A percentile compares a stretch with the other conserved stretches of the same genome.
phyloP scores from a whole-genome alignment of 2,329 filamentous ascomycete species.

The Clonostachys solani region DNA sequence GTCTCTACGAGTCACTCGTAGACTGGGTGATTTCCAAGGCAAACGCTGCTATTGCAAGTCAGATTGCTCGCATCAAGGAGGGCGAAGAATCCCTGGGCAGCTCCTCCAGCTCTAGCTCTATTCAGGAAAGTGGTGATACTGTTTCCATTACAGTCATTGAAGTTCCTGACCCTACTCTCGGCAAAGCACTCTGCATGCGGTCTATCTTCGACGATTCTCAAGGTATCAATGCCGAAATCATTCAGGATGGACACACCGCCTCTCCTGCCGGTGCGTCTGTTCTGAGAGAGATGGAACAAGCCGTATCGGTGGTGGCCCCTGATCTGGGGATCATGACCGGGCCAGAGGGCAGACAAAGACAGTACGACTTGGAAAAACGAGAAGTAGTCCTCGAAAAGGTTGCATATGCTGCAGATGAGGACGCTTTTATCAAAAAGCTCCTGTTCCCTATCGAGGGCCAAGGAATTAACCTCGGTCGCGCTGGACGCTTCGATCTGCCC shows the following conservation, averaged over 20 bases:
- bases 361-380: constrained; percentile 75
- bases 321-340: constrained; percentile 74
- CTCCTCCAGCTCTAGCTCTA: constrained; percentile 59
- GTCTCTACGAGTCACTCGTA: constrained; percentile 88
- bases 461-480: constrained; percentile 76
- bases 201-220: constrained; percentile 89
- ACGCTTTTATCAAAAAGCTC: constrained; percentile 76
- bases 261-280: constrained; percentile 73
- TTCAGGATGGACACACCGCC: constrained; percentile 84
- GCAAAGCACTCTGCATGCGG: constrained; percentile 84
- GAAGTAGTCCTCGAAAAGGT: constrained; percentile 85
- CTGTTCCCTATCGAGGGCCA: constrained; percentile 74
- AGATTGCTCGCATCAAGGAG: constrained; percentile 64
- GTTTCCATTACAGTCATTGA: constrained; percentile 88
- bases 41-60: constrained; percentile 75
- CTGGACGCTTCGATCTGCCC: constrained; percentile 74
- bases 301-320: constrained; percentile 70
- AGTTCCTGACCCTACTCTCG: constrained; percentile 72
- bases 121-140: constrained; percentile 73
- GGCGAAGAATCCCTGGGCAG: constrained; percentile 65
- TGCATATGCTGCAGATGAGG: constrained; percentile 74
- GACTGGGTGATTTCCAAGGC: constrained; percentile 92
- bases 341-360: constrained; percentile 64
- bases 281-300: constrained; percentile 79
- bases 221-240: constrained; percentile 97